Percentiles rank a stretch among this genome's conserved stretches.
Conservation (phyloP, 139 green algal species). For the Astrephomene gubernaculifera region DNA sequence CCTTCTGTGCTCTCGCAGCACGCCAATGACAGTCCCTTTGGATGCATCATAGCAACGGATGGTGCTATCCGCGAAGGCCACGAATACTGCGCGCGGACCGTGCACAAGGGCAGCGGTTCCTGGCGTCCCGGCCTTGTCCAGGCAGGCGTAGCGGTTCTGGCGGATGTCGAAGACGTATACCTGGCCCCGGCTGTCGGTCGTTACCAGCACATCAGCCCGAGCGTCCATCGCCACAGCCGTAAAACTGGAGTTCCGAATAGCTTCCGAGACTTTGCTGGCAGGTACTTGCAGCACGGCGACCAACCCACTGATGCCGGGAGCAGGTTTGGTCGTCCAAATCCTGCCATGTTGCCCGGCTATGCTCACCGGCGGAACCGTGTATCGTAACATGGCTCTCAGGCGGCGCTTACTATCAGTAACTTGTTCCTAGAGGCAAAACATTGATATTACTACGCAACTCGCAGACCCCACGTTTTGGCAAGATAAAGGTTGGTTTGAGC, state of each 20-base stretch:
- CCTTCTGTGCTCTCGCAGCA: slow-evolving; percentile 51
- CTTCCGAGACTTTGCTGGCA: slow-evolving; percentile 19
- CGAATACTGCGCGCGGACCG: slow-evolving; percentile 24
- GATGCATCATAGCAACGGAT: slow-evolving; percentile 52
- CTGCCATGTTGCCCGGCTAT: slow-evolving; percentile 24
- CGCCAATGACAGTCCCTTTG: slow-evolving; percentile 29
- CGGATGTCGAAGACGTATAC: slow-evolving; percentile 36
- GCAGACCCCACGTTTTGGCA: no score
- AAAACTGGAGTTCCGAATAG: slow-evolving; percentile 18
- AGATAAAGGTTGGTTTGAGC: no score
- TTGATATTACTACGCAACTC: no score
- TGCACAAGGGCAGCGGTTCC: slow-evolving; percentile 37
- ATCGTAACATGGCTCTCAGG: slow-evolving; percentile 7
- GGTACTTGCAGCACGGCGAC: slow-evolving; percentile 44
- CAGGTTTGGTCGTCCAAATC: slow-evolving; percentile 36
- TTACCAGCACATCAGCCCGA: slow-evolving; percentile 20
- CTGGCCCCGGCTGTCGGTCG: slow-evolving; percentile 1
- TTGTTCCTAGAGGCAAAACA: no score
- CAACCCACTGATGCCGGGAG: background rate
- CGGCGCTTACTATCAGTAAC: background rate
- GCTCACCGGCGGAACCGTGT: background rate
- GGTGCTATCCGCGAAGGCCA: slow-evolving; percentile 49
- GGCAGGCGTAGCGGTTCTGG: slow-evolving; percentile 24
- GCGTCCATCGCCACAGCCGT: slow-evolving; percentile 13
- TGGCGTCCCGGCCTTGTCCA: slow-evolving; percentile 38